Base-by-base conservation (phyloP, 768 basidiomycete genomes). In the Kwoniella dendrophila region DNA sequence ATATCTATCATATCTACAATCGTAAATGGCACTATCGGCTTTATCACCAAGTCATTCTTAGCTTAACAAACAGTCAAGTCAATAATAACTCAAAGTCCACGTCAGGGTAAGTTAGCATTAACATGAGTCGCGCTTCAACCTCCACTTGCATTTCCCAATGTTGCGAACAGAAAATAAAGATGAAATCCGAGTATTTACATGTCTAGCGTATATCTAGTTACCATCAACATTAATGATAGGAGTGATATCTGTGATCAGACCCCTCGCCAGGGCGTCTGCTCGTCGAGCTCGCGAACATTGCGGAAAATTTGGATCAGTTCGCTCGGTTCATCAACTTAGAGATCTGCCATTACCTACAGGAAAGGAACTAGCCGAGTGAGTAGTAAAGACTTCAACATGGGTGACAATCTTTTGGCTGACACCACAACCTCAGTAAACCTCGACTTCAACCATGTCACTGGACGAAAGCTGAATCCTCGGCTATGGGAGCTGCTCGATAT, bases 271-370 rank as follows among this genome's bases (percentile, higher is more conserved):
- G 32, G 16, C 30, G 14, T 51, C 16, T 1, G 7, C 24, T 2
- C 49, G 49, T 43, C 6, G 16, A 4, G 2, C 20, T 30, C 34
- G 22, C 12, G 0, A 24, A 29, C 26, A 16, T 12, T 29, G 40
- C 34, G 27, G 5, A 33, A 41, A 3, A 33, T 27, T 34, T 2
- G 0, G 30, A 3, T 27, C 24, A 40, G 11, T n/a, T 36, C 43
- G 63, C 10, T 24, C 51, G 8, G 53, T 70, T 12, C 69, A 70
- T 44, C 48, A 54, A 18, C 41, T 70, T 12, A 48, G 63, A 27
- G 65, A 70, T 40, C 56, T 67, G 12, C 66, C 69, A 1, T 38
- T 16, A 32, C 69, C 69, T 4, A 56, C 65, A 1, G 11, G 38
- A 10, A 59, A 54, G 18, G 43, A 58, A 32, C 20, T 67, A 20